A percentile compares a stretch with the other conserved stretches of the same genome.
phyloP scores from a whole-genome alignment of 352 stramenopile genomes.

The Peronospora farinosa region DNA sequence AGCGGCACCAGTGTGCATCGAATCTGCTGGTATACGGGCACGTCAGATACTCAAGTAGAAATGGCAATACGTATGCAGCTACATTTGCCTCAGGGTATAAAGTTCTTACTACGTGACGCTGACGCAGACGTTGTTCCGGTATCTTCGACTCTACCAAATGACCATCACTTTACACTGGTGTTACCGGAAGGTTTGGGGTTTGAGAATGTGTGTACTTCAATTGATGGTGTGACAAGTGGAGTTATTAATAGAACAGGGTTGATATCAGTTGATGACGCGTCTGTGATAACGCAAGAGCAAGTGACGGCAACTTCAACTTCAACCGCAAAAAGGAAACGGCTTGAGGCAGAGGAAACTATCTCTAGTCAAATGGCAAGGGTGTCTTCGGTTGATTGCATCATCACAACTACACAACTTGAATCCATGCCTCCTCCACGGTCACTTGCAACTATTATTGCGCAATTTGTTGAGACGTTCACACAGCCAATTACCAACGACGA shows the following conservation, averaged over 20 bases:
- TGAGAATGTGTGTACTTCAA: neutral
- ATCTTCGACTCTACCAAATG: slow-evolving; percentile 28
- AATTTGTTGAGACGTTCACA: slow-evolving; percentile 52
- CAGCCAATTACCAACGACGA: slow-evolving; percentile 45
- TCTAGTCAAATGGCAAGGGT: neutral
- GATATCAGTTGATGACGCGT: slow-evolving; percentile 3
- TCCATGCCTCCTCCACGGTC: slow-evolving; percentile 6
- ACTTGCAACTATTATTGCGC: slow-evolving; percentile 32
- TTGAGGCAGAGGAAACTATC: slow-evolving; percentile 6
- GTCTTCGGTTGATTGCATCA: neutral
- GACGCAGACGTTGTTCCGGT: slow-evolving; percentile 46
- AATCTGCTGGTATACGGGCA: slow-evolving; percentile 52
- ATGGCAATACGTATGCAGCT: slow-evolving; percentile 39
- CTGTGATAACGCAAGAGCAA: slow-evolving; percentile 7
- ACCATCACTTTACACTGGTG: slow-evolving; percentile 31
- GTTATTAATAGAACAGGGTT: slow-evolving; percentile 7
- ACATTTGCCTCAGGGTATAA: slow-evolving; percentile 10
- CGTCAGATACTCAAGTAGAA: slow-evolving; percentile 43
- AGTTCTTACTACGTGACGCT: slow-evolving; percentile 40
- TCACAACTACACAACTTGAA: neutral
- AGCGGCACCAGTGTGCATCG: slow-evolving; percentile 15
- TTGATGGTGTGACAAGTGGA: neutral
- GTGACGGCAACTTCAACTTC: slow-evolving; percentile 11
- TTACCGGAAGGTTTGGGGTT: slow-evolving; percentile 9
- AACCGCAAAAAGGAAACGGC: slow-evolving; percentile 15